Base-by-base conservation (phyloP, 306 rosid species). In the Lathyrus tuberosus region DNA sequence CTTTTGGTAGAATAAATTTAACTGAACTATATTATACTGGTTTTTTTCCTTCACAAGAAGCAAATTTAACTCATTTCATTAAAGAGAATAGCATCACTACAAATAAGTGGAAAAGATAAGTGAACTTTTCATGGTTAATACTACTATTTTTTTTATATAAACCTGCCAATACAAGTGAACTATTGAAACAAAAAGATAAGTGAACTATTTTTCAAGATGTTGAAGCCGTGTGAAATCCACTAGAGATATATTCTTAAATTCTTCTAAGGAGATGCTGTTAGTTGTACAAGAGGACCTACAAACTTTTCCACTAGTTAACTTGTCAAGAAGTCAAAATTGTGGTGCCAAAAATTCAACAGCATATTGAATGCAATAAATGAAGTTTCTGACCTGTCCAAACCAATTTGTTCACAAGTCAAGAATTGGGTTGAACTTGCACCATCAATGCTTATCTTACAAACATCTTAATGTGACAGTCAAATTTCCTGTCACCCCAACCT, bases 291-390 rank as follows among this genome's bases (percentile, higher is more conserved):
- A 24, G 61, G 59, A 2, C 16, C 61, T 33, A 54, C 37, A 11
- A 54, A 5, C 2, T 12, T 54, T 54, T 12, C 37, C 12, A 13
- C 37, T 24, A 54, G 37, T 54, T 54, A 54, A 54, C 61, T 54
- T 54, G 37, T 54, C 1, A 12, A 26, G 5, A 63, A 41, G 74
- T 79, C 81, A 76, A 61, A 64, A 10, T 52, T 60, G 64, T 30
- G 62, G 80, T 76, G 11, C 72, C 78, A 61, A 64, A 65, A 59
- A 57, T 49, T 65, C 49, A 60, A 51, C 64, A 22, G 44, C 18
- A 1, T 41, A 47, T 20, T 76, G 33, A 68, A 59, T 57, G 65
- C 68, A 72, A 72, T 79, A 48, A 76, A 83, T 83, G 79, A 62
- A 79, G 70, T 16, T 82, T 67, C 71, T 72, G 81, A 83, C 82